Evolutionary conservation across 768 basidiomycete genomes (phyloP).

Genomic region (Zangia roseola): DNA sequence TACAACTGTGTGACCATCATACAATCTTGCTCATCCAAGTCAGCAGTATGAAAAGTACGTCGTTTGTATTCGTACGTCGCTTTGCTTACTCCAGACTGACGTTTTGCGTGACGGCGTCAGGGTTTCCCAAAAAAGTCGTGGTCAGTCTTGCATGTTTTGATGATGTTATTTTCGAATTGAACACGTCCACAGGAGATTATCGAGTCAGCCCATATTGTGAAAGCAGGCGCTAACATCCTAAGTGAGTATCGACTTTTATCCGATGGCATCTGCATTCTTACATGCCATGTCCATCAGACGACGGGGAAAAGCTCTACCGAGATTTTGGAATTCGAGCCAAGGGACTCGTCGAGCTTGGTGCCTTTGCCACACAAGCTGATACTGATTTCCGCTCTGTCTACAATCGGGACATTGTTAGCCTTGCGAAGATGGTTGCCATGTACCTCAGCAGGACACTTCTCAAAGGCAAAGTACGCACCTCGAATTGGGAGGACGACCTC

Average conservation of each 20-base stretch:
- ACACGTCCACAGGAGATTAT: slow-evolving; percentile 40
- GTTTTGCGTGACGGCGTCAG: slow-evolving; percentile 29
- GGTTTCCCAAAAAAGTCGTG: slow-evolving; percentile 43
- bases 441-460: slow-evolving; percentile 39
- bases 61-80: not conserved
- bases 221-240: slow-evolving; percentile 49
- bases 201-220: slow-evolving; percentile 38
- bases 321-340: slow-evolving; percentile 45
- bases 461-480: slow-evolving; percentile 46
- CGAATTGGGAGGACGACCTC: slow-evolving; percentile 46
- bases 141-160: slow-evolving; percentile 20
- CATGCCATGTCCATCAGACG: slow-evolving; percentile 31
- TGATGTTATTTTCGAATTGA: not conserved
- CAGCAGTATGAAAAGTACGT: slow-evolving; percentile 45
- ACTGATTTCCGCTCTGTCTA: slow-evolving; percentile 31
- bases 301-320: slow-evolving; percentile 46
- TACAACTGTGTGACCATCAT: slow-evolving; percentile 44
- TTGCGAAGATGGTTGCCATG: slow-evolving; percentile 42
- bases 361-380: slow-evolving; percentile 42
- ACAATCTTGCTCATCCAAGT: slow-evolving; percentile 50
- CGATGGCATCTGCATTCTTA: not conserved
- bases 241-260: slow-evolving; percentile 31
- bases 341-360: slow-evolving; percentile 47
- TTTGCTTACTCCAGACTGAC: not conserved
- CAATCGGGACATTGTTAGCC: slow-evolving; percentile 40